Evolutionary conservation across 139 green algal species (phyloP), one percentile per base, ranked within the genome.

Genomic region (Coelastrella sp.): DNA sequence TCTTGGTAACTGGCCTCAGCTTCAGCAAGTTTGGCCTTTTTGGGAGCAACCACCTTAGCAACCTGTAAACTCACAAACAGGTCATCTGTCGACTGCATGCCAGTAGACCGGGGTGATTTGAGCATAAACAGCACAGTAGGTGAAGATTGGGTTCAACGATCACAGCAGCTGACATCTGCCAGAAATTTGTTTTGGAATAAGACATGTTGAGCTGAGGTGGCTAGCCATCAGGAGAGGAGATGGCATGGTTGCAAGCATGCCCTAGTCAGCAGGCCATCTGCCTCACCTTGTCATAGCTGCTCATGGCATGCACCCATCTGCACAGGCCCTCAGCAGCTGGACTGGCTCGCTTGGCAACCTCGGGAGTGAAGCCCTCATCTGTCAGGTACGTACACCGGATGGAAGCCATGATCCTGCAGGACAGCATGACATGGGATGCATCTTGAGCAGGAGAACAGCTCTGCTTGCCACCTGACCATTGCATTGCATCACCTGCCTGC

Each of bases 301-400:
- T 93, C 95, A 97, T 97, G 76, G 96, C 96, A 83, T 96, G 93
- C 35, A 96, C 94, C 96, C 95, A 98, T 91, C 95, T 96, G 91
- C 95, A 97, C 93, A 97, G 96, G 57, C 94, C 94, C 91, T 97
- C 94, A 22, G 93, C 94, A 4, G 96, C 94, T 15, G 92, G 93
- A 9, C 93, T 96, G 6, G 93, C 93, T 60, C 95, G 94, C 90
- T 95, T 95, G 59, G 94, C 94, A 70, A 91, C 94, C 35, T 96
- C 94, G 8, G 95, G 95, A 15, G 96, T 97, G 93, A 97, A 97
- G 35, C 25, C 78, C n/a, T 95, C 93, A 89, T 97, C 95, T 22
- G 92, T 95, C 24, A 95, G 25, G 92, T 96, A 97, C 6, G 81
- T 92, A 11, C 88, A 87, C 14, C 94, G 90, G 89, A 97, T 96